These are phyloP conservation scores for Celoporthe dispersa DNA, from an alignment of 2,329 filamentous ascomycete species.

Conservation along the genomic window DNA sequence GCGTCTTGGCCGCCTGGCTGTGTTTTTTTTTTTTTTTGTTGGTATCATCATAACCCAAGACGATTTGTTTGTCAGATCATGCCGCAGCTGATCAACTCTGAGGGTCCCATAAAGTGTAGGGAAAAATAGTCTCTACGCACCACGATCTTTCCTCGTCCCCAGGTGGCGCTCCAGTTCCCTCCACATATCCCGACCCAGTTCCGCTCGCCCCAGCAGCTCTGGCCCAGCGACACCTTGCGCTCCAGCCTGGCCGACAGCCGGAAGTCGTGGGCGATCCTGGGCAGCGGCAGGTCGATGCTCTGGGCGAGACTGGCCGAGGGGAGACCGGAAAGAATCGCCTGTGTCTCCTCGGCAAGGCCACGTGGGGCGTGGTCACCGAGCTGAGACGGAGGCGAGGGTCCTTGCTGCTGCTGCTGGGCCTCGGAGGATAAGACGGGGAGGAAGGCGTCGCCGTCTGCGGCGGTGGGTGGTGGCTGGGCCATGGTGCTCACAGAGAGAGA, in stretches of 20 bases:
- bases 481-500: not conserved
- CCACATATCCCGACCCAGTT: slow-evolving; percentile 31
- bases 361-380: not conserved
- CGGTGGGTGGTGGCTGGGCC: not conserved
- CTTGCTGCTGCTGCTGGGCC: slow-evolving; percentile 7
- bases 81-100: not conserved
- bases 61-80: not conserved
- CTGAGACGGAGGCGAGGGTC: not conserved
- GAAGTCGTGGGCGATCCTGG: slow-evolving; percentile 28
- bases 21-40: not conserved
- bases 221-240: slow-evolving; percentile 26
- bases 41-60: too few species aligned
- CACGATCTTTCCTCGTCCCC: slow-evolving; percentile 30
- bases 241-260: slow-evolving; percentile 29
- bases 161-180: slow-evolving; percentile 29
- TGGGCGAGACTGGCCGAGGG: slow-evolving; percentile 21
- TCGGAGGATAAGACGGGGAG: slow-evolving; percentile 19
- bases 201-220: slow-evolving; percentile 28
- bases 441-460: slow-evolving; percentile 14
- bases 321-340: slow-evolving; percentile 23
- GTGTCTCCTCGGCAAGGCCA: not conserved
- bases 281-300: slow-evolving; percentile 22
- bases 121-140: slow-evolving; percentile 8
- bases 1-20: slow-evolving; percentile 31
- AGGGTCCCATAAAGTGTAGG: not conserved